Conservation (phyloP, 306 rosid species). For the Alnus rubra region DNA sequence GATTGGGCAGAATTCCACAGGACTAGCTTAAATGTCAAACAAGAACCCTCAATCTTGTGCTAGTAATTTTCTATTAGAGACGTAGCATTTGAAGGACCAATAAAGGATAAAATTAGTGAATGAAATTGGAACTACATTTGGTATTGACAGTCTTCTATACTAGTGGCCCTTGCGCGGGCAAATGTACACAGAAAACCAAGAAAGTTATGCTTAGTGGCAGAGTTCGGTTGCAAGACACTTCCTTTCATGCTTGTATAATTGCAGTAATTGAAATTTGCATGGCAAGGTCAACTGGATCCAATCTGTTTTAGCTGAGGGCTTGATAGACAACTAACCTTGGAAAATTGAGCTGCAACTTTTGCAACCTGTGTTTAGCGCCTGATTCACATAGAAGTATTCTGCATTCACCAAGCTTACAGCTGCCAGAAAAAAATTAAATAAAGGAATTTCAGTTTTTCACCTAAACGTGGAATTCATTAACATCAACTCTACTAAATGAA, state of each 20-base stretch:
- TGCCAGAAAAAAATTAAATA: conserved; percentile 32
- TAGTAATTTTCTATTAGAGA: neutral
- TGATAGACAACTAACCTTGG: conserved; percentile 63
- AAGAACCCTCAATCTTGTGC: neutral
- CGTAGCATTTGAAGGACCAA: neutral
- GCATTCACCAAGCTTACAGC: conserved; percentile 88
- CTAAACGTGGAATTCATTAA: conserved; percentile 9
- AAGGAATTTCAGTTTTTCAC: conserved; percentile 2
- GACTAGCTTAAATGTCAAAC: neutral
- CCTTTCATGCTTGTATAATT: neutral
- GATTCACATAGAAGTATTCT: conserved; percentile 84
- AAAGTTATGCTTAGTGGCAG: neutral
- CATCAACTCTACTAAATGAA: conserved; percentile 16
- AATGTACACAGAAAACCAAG: neutral
- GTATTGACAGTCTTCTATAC: neutral
- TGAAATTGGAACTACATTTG: neutral
- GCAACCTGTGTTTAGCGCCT: conserved; percentile 84
- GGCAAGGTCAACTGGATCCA: conserved; percentile 7
- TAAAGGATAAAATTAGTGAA: neutral
- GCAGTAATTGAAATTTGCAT: neutral
- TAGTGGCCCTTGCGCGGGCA: neutral
- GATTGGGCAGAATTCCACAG: neutral
- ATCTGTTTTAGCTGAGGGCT: neutral
- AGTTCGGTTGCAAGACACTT: neutral
- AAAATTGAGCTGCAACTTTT: conserved; percentile 86